Conservation (phyloP, 2,329 filamentous ascomycete species). For the Paecilomyces variotii region DNA sequence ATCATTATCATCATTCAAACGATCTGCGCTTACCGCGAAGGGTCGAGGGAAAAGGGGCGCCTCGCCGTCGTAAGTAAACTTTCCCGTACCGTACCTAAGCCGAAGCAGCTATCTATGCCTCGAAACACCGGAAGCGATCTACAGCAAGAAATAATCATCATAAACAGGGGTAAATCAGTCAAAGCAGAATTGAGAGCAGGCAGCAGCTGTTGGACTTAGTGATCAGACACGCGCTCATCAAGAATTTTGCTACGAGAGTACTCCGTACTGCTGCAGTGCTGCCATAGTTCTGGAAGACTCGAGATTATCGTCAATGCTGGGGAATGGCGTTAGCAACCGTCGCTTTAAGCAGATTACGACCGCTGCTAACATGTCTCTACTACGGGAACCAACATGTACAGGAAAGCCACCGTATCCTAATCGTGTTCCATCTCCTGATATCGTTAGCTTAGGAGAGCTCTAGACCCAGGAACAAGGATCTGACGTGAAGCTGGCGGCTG, state of each 20-base stretch:
- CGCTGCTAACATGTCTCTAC: neutral
- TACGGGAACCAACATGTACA: neutral
- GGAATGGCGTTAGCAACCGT: neutral
- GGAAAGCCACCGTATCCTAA: neutral
- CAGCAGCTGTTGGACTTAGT: neutral
- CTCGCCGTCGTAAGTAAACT: neutral
- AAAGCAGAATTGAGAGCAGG: neutral
- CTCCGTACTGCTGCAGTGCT: too few relatives aligned
- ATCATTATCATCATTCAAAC: neutral
- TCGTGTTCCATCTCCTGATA: neutral
- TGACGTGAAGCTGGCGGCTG: neutral
- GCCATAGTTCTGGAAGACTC: neutral
- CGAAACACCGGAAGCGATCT: neutral
- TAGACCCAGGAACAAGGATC: neutral
- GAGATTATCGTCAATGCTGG: neutral
- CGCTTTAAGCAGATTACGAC: neutral
- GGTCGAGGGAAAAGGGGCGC: neutral
- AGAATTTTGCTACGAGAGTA: neutral
- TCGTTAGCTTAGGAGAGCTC: neutral
- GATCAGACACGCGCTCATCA: neutral
- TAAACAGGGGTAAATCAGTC: neutral
- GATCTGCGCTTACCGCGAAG: neutral
- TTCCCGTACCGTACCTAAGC: neutral
- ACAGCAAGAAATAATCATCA: neutral
- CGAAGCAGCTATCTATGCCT: neutral